Conservation (phyloP, 768 basidiomycete species). For the Phaeotremella skinneri region DNA sequence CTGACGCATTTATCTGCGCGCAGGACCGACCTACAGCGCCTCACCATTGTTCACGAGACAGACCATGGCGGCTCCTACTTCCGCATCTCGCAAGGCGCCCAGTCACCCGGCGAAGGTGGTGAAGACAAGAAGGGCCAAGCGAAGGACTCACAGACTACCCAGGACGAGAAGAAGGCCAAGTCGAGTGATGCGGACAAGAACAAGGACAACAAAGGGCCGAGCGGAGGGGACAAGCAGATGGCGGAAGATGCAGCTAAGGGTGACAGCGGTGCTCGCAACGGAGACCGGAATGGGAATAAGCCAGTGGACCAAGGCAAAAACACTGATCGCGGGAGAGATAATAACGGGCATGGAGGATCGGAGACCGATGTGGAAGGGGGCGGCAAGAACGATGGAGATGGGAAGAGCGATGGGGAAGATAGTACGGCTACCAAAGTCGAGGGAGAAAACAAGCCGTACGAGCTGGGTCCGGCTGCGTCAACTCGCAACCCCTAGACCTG, state of each 20-base stretch:
- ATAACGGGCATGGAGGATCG: neutral
- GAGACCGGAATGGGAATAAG: neutral
- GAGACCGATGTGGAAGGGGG: neutral
- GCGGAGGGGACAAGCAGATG: conserved; percentile 1
- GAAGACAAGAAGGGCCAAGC: conserved; percentile 17
- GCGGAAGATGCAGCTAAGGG: conserved; percentile 7
- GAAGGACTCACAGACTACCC: conserved; percentile 18
- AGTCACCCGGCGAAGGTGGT: conserved; percentile 15
- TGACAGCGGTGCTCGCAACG: neutral
- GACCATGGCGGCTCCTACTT: conserved; percentile 33
- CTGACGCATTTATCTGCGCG: neutral
- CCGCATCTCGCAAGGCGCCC: conserved; percentile 24
- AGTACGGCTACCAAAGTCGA: conserved; percentile 10
- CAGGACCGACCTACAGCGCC: conserved; percentile 50
- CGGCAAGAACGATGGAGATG: neutral
- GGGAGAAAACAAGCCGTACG: too few relatives aligned
- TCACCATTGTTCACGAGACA: conserved; percentile 55
- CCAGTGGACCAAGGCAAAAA: conserved; percentile 7
- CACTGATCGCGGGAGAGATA: conserved; percentile 3
- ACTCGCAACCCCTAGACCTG: too few relatives aligned
- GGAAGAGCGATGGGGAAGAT: conserved; percentile 7
- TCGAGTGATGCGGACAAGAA: neutral
- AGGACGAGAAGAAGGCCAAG: conserved; percentile 17
- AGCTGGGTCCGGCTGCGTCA: too few relatives aligned
- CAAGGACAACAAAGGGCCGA: neutral